phyloP scores from a whole-genome alignment of 1,284 basidiomycete genomes.

The Ustilago esculenta region DNA sequence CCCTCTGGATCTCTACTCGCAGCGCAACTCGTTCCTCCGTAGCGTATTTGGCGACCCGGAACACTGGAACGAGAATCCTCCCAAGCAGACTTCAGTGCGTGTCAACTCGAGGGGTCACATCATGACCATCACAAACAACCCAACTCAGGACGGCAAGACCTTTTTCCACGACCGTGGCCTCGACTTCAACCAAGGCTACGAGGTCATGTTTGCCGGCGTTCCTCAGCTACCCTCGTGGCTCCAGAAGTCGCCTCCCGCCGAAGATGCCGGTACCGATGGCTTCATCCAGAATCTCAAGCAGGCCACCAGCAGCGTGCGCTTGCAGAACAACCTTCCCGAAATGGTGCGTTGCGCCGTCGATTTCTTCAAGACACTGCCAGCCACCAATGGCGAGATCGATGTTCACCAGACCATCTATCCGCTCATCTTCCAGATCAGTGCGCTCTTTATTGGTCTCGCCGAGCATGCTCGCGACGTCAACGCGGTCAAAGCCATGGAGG shows the following conservation, averaged over 20 bases:
- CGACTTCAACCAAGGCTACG: conserved; percentile 42
- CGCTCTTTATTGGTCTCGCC: conserved; percentile 32
- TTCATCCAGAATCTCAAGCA: conserved; percentile 39
- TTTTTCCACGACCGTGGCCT: conserved; percentile 50
- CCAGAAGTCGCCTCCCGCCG: conserved; percentile 13
- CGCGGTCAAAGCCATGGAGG: conserved; percentile 28
- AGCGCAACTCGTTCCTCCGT: conserved; percentile 43
- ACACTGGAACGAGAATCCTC: conserved; percentile 18
- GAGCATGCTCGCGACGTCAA: conserved; percentile 38
- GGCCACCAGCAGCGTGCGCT: conserved; percentile 13
- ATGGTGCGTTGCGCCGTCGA: conserved; percentile 28
- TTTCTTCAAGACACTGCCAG: conserved; percentile 16
- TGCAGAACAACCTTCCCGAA: conserved; percentile 23
- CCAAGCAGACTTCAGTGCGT: conserved; percentile 22
- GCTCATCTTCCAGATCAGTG: conserved; percentile 49
- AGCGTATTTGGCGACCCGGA: conserved; percentile 45
- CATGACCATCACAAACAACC: conserved; percentile 41
- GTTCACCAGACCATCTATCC: conserved; percentile 45
- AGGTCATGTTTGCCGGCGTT: conserved; percentile 49
- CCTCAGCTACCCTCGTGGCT: conserved; percentile 31
- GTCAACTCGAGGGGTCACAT: conserved; percentile 37
- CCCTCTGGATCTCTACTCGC: conserved; percentile 32
- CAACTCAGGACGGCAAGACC: conserved; percentile 30
- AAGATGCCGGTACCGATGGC: conserved; percentile 22
- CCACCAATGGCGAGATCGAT: conserved; percentile 23